Conservation (phyloP, 352 stramenopile genomes). For the Phytophthora citricola region DNA sequence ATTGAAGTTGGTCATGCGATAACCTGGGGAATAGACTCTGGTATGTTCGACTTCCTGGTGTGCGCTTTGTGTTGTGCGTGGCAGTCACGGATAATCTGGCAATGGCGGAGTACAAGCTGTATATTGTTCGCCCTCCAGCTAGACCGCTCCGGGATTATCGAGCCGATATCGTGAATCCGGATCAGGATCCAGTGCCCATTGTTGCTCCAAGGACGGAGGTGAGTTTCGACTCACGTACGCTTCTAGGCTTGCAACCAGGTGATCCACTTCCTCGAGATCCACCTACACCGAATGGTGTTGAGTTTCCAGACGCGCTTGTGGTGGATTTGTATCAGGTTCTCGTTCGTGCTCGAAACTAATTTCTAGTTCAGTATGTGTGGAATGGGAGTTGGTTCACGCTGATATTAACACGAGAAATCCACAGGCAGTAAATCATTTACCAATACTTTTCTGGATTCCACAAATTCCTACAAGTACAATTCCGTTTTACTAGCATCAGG, state of each 20-base stretch:
- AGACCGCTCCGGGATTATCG: neutral
- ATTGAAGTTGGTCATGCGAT: neutral
- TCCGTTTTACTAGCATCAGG: no score
- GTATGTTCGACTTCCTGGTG: conserved; percentile 1
- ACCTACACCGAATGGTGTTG: neutral
- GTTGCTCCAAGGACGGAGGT: neutral
- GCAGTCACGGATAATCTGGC: neutral
- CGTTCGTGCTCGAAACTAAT: neutral
- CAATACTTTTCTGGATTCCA: no score
- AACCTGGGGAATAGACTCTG: neutral
- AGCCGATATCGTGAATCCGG: no score
- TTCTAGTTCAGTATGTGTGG: no score
- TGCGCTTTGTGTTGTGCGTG: conserved; percentile 9
- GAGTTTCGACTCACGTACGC: neutral
- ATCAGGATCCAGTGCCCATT: neutral
- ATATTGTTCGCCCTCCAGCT: neutral
- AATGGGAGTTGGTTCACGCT: no score
- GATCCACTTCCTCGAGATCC: neutral
- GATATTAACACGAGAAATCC: no score
- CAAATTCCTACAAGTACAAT: no score
- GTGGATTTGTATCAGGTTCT: neutral
- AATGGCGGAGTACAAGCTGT: conserved; percentile 2
- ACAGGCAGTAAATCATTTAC: no score
- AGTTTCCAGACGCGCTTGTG: conserved; percentile 1
- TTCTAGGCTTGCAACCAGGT: neutral